Percentiles rank a stretch among this genome's conserved stretches.
These are phyloP conservation scores for Dujonia santamariae DNA, from an alignment of 1,139 yeast genomes.

Conservation along the genomic window DNA sequence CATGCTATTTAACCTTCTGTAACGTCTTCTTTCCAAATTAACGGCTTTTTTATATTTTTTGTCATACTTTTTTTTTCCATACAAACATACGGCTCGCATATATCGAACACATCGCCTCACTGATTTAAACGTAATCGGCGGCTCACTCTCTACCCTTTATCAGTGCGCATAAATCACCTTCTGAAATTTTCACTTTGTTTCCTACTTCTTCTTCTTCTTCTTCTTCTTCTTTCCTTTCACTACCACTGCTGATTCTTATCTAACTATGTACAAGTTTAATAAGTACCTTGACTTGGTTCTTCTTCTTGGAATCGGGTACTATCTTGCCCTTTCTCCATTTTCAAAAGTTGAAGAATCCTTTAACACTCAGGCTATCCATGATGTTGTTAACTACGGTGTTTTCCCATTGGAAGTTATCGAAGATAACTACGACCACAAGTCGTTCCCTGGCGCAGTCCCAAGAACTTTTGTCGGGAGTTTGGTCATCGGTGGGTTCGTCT, in stretches of 20 bases:
- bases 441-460: constrained; percentile 89
- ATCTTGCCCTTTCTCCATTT: constrained; percentile 64
- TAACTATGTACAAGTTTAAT: constrained; percentile 18
- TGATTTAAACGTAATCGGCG: too few relatives aligned
- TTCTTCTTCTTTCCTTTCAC: not conserved
- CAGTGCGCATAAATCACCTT: not conserved
- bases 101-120: too few relatives aligned
- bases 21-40: too few relatives aligned
- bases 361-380: constrained; percentile 87
- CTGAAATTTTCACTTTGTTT: not conserved
- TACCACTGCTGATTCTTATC: not conserved
- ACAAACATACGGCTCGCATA: too few relatives aligned
- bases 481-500: constrained; percentile 40
- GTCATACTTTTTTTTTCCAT: too few relatives aligned
- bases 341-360: constrained; percentile 96
- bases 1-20: too few relatives aligned
- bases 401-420: constrained; percentile 30
- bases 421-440: constrained; percentile 62
- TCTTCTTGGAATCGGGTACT: constrained; percentile 33
- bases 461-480: constrained; percentile 81
- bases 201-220: not conserved
- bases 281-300: constrained; percentile 22
- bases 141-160: too few relatives aligned
- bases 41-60: too few relatives aligned
- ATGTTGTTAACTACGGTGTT: constrained; percentile 64